Evolutionary conservation across 345 rosid species (phyloP), one percentile per base, ranked within the genome.

Genomic region (Mangifera indica): DNA sequence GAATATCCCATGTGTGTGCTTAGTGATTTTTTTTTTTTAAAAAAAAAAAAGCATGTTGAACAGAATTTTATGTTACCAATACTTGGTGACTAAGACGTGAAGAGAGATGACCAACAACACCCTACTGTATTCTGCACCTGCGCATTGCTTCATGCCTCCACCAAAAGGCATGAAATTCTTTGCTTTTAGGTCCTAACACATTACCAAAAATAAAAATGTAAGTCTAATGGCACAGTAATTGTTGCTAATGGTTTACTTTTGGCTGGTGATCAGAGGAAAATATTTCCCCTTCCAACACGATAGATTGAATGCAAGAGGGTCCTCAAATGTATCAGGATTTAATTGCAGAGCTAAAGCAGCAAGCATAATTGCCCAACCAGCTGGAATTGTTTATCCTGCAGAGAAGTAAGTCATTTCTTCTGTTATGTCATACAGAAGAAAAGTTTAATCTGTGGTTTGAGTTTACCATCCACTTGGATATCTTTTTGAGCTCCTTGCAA

Each of bases 261-360:
- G 52, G 15, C 17, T 48, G 17, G 2, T 48, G 52, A 22, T n/a
- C 57, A 53, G 9, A 4, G n/a, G 4, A 18, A 53, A 53, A 53
- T 42, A 1, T 3, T 8, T 34, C 29, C 73, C 82, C 78, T 73
- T 68, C 85, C 83, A 79, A 22, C 80, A 63, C 79, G 73, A 71
- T 42, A 82, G 82, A 60, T 79, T 73, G 51, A 79, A 79, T n/a
- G 72, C 40, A 0, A 77, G 59, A 10, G 83, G 85, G 45, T 79
- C 73, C 24, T 79, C 42, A 37, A 53, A 82, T 21, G 42, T 34
- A 1, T 82, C 75, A 9, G 73, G 79, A 63, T 69, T 74, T 4
- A 69, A 17, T 15, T 76, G 81, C 34, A 74, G 26, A 44, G 74
- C 72, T 2, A 76, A 40, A 8, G 62, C 18, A 7, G 74, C 55